These are phyloP conservation scores for Periconia macrospinosa DNA, from an alignment of 2,329 filamentous ascomycete genomes.

Conservation along the genomic window DNA sequence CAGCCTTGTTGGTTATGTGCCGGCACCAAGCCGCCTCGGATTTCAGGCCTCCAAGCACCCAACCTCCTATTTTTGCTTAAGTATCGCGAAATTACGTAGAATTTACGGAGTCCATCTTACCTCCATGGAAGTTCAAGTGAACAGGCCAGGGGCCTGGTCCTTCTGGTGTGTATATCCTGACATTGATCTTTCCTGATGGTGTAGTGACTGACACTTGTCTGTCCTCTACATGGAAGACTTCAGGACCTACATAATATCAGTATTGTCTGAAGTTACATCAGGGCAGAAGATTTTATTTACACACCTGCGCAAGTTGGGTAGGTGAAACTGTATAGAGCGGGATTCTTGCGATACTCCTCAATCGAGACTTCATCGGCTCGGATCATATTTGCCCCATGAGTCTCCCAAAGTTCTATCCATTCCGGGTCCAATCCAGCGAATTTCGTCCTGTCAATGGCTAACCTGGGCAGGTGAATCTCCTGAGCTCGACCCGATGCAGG, in stretches of 20 bases:
- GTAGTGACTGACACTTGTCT: conserved; percentile 6
- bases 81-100: no score
- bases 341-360: conserved; percentile 14
- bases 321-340: conserved; percentile 13
- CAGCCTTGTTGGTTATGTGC: conserved; percentile 13
- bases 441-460: not conserved
- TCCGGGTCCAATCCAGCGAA: conserved; percentile 13
- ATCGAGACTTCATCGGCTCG: conserved; percentile 14
- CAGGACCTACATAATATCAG: conserved; percentile 6
- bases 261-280: not conserved
- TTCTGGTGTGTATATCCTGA: no score
- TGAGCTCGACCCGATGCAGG: not conserved
- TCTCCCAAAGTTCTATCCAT: conserved; percentile 15
- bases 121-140: no score
- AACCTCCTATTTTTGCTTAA: conserved; percentile 1
- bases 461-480: not conserved
- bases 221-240: conserved; percentile 12
- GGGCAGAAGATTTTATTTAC: not conserved
- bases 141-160: no score
- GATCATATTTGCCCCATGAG: conserved; percentile 12
- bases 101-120: no score
- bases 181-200: no score
- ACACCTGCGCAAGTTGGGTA: conserved; percentile 16
- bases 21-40: conserved; percentile 17
- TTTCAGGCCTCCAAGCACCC: conserved; percentile 14